Evolutionary conservation across 176 grass and related monocot species (phyloP).

Genomic region (Oryza punctata): DNA sequence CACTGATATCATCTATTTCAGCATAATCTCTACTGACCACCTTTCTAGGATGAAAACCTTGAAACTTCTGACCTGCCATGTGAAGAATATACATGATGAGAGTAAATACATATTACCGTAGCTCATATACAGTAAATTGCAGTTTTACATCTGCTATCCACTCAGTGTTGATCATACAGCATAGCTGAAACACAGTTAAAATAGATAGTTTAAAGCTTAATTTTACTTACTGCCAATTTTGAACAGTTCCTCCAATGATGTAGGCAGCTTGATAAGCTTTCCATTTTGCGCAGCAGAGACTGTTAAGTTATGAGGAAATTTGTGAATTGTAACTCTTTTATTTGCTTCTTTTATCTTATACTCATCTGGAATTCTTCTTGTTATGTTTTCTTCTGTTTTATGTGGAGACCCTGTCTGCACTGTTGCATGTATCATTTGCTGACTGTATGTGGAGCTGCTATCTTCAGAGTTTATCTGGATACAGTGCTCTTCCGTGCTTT

Average conservation of each 20-base stretch:
- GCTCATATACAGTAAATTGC: constrained; percentile 3
- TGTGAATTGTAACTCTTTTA: constrained; percentile 78
- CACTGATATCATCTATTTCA: constrained; percentile 87
- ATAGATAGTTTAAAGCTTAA: constrained; percentile 6
- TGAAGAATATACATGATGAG: constrained; percentile 25
- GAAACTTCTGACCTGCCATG: constrained; percentile 75
- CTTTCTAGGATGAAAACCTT: constrained; percentile 58
- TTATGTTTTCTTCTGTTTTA: constrained; percentile 19
- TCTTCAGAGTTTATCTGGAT: constrained; percentile 44
- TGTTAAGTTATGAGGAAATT: constrained; percentile 29
- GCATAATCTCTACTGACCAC: constrained; percentile 71
- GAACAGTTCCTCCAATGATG: constrained; percentile 76
- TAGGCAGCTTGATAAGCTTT: constrained; percentile 84
- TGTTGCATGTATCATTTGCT: constrained; percentile 1
- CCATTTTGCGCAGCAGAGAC: constrained; percentile 48
- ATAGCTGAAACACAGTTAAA: not conserved
- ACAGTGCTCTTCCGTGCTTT: constrained; percentile 33
- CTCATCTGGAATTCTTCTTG: constrained; percentile 26
- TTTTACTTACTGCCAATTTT: constrained; percentile 71
- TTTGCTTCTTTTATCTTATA: constrained; percentile 16
- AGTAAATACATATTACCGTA: not conserved
- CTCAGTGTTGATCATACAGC: not conserved
- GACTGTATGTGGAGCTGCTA: not conserved
- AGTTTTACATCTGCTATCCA: not conserved
- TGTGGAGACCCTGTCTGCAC: constrained; percentile 9